These are phyloP conservation scores for Talaromyces trachyspermus DNA, from an alignment of 495 filamentous ascomycete species.

Conservation along the genomic window DNA sequence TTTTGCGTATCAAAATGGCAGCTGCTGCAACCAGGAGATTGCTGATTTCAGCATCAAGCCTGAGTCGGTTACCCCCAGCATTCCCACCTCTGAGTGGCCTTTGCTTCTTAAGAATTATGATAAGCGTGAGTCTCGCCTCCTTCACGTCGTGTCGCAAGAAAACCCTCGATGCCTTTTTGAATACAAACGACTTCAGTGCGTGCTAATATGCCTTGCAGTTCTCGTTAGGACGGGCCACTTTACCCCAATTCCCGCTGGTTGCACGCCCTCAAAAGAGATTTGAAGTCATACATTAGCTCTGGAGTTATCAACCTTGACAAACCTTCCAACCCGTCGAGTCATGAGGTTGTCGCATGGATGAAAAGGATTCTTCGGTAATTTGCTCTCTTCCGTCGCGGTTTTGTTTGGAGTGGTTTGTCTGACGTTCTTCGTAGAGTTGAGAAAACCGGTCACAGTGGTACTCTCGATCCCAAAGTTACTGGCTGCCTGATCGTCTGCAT, in stretches of 20 bases:
- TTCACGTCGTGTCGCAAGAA: constrained; percentile 10
- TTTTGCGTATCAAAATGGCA: constrained; percentile 38
- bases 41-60: constrained; percentile 85
- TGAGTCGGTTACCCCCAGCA: constrained; percentile 57
- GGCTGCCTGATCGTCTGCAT: constrained; percentile 94
- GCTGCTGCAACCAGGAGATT: constrained; percentile 51
- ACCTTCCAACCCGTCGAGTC: constrained; percentile 92
- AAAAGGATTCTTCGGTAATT: constrained; percentile 90
- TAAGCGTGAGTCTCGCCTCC: constrained; percentile 48
- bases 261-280: constrained; percentile 80
- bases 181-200: constrained; percentile 8
- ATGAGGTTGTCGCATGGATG: constrained; percentile 98
- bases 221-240: constrained; percentile 86
- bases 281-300: constrained; percentile 90
- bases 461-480: constrained; percentile 89
- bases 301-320: constrained; percentile 99
- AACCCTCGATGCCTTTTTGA: no score
- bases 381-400: not conserved
- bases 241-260: constrained; percentile 87
- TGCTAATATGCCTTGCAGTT: constrained; percentile 42
- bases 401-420: not conserved
- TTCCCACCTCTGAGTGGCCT: constrained; percentile 78
- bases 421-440: constrained; percentile 66
- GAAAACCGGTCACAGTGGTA: constrained; percentile 96
- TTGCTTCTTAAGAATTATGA: constrained; percentile 89